Evolutionary conservation across 208 protist genomes (phyloP).

Genomic region (Crithidia thermophila): DNA sequence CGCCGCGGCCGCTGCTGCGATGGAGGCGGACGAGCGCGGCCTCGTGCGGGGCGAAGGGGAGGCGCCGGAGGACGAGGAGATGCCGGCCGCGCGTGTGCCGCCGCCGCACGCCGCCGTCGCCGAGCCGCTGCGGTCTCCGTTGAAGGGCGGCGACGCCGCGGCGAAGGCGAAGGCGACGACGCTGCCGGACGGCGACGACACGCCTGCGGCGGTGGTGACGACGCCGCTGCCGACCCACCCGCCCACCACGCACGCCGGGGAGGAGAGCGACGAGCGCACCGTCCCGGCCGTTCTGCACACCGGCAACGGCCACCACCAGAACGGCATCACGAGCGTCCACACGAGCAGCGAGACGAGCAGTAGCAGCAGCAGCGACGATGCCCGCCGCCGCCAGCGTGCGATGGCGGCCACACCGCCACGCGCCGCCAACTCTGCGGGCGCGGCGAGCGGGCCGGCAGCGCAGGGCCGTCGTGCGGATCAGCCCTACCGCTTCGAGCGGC

Average conservation of each 20-base stretch:
- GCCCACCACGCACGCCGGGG: background rate
- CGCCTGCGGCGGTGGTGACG: too few species aligned
- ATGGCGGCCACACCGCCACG: background rate
- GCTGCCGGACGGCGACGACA: background rate
- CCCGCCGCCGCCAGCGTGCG: background rate
- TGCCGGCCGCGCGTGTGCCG: background rate
- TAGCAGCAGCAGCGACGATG: background rate
- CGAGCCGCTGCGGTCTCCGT: too few species aligned
- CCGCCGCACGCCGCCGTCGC: background rate
- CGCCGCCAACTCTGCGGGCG: background rate
- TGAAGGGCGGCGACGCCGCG: too few species aligned
- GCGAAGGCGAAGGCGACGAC: background rate
- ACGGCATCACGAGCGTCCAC: slow-evolving; percentile 16
- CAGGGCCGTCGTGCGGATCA: background rate
- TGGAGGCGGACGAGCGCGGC: slow-evolving; percentile 1
- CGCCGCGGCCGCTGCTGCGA: background rate
- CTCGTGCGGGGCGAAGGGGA: slow-evolving; percentile 11
- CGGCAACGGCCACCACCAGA: background rate
- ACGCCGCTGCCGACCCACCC: background rate
- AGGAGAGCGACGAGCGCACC: slow-evolving; percentile 10
- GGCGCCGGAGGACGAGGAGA: background rate
- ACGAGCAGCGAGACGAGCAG: slow-evolving; percentile 10
- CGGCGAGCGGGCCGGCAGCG: background rate
- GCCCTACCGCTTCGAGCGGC: slow-evolving; percentile 5
- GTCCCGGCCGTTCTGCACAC: slow-evolving; percentile 7